Evolutionary conservation across 495 filamentous ascomycete genomes (phyloP), one percentile per base, ranked within the genome.

Genomic region (Penicillium flavigenum): DNA sequence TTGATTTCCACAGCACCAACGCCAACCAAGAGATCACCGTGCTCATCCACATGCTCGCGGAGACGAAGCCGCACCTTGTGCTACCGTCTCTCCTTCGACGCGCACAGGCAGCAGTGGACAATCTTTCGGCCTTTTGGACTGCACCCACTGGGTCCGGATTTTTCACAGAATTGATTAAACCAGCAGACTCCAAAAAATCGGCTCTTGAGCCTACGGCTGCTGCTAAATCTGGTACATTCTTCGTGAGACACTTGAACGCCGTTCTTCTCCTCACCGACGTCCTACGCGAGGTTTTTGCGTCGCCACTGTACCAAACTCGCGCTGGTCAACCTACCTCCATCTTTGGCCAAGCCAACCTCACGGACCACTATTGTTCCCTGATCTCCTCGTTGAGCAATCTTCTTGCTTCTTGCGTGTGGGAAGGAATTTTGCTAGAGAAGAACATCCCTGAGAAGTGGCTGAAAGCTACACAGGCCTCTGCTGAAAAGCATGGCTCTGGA

Each of bases 1-100:
- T 85, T 57, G 83, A 91, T 63, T 92, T 93, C 65, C 83, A 86
- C 47, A 85, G 84, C 24, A 82, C 83, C 7, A 71, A 76, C 48
- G 84, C 86, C 8, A 84, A 77, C 45, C 81, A 85, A 34, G 83
- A 86, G 51, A 76, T 96, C 29, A 80, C 83, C 8, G 82, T 83
- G 16, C 86, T 94, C n/a, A 74, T 96, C 16, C 85, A 92, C 57
- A 80, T 86, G 60, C 80, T 96, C 55, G 84, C 91, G 34, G 95
- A 98, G 66, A 83, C 84, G 16, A 92, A 89, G 63, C 87, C 93
- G 19, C 85, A 94, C 65, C 74, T 93, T 9, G 86, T 91, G 3
- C 74, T 98, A 12, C 91, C 91, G 0, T 90, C 90, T 9, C 71
- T 97, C 26, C 72, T 97, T 22, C 82, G 84, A 56, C 83, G 90